Conservation (phyloP, 2,329 filamentous ascomycete genomes). For the Colletotrichum coccodes region DNA sequence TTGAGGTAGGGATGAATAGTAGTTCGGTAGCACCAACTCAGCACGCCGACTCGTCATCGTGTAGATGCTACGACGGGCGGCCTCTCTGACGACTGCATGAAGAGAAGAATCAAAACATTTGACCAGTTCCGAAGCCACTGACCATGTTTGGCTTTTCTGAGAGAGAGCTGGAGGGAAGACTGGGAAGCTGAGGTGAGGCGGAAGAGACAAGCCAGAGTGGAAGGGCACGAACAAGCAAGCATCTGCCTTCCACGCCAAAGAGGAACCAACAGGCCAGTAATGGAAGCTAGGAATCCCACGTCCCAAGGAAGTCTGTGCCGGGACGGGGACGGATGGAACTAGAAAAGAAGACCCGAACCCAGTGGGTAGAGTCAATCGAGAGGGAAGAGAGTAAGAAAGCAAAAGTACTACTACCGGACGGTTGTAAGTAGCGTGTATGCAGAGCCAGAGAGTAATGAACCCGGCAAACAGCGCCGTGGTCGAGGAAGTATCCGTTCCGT, state of each 20-base stretch:
- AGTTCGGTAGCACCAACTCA: no score
- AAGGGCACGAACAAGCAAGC: conserved; percentile 7
- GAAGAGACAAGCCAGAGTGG: background rate
- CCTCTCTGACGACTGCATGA: background rate
- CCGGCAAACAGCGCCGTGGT: conserved; percentile 18
- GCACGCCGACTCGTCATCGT: background rate
- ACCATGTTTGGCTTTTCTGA: background rate
- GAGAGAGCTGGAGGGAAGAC: background rate
- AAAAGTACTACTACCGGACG: background rate
- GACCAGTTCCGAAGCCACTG: background rate
- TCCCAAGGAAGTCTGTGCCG: conserved; percentile 16
- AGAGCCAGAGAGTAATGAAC: conserved; percentile 24
- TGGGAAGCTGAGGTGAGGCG: conserved; percentile 29
- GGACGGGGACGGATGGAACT: conserved; percentile 21
- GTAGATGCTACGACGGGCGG: background rate
- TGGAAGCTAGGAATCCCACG: conserved; percentile 11
- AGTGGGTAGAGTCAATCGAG: background rate
- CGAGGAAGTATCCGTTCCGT: conserved; percentile 30
- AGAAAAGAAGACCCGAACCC: conserved; percentile 21
- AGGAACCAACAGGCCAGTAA: conserved; percentile 8
- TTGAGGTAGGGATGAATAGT: background rate
- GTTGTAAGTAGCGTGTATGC: conserved; percentile 3
- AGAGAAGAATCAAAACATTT: background rate
- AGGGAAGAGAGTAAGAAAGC: background rate
- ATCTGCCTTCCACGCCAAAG: conserved; percentile 8